Evolutionary conservation across 192 early-diverging fungal genomes (phyloP), one percentile per base, ranked within the genome.

Genomic region (Backusella psychrophila): DNA sequence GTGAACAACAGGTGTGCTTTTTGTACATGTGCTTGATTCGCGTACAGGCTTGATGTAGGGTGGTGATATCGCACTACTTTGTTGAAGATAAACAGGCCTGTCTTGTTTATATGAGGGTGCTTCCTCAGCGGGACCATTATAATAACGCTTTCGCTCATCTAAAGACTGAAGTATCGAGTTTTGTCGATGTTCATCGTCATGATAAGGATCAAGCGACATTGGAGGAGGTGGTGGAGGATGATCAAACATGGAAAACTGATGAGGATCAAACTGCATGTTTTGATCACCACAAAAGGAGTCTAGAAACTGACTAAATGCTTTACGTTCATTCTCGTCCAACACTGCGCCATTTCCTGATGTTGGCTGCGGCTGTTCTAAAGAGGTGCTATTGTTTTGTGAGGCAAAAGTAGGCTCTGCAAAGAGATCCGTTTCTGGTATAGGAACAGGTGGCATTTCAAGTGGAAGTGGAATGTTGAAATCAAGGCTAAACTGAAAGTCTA

Each of bases 261-360:
- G 72, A n/a, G 46, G 35, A 35, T 73, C 49, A 36, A 59, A 66
- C 14, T 70, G 78, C 34, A 78, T 72, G 74, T 86, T 84, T 49
- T 83, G 83, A 69, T 88, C 87, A 7, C 85, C 77, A 63, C 83
- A 84, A 59, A 88, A 75, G 1, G 80, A 77, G 49, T 88, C 87
- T 49, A 88, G 69, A 76, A 88, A 88, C 71, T 88, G 82, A 11
- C 80, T 80, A 39, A 88, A 86, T 35, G 82, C 80, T 29, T 80
- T 80, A 44, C 86, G 85, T 44, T 88, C 87, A 31, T 80, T 73
- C 59, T 83, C 82, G 34, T 80, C 73, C 26, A 83, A 56, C 3
- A 82, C 69, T 69, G 75, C 74, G 9, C 56, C 23, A 63, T 63
- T 9, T 63, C 26, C 56, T 26, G 29, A 23, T 29, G 56, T 14